Conservation (phyloP, 257 asterid genomes). For the Fraxinus americana region DNA sequence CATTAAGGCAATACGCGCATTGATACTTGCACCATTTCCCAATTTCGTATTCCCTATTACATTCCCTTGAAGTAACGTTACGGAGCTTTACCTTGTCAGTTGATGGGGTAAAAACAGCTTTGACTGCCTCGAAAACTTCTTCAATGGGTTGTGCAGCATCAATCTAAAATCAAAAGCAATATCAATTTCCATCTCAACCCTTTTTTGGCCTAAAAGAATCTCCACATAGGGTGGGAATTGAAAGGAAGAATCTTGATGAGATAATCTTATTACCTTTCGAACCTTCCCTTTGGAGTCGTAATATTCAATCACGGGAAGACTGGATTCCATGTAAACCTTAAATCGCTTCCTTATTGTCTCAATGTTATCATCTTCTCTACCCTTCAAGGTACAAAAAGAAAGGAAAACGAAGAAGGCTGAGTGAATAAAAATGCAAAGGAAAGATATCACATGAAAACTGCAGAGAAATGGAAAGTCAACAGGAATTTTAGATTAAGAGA, state of each 20-base stretch:
- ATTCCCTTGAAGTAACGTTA: neutral
- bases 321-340: conserved; percentile 51
- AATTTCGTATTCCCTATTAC: neutral
- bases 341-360: conserved; percentile 59
- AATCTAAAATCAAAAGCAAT: conserved; percentile 46
- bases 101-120: conserved; percentile 56
- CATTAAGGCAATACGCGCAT: neutral
- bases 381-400: conserved; percentile 29
- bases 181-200: conserved; percentile 11
- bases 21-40: neutral
- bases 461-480: neutral
- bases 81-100: conserved; percentile 47
- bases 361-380: conserved; percentile 60
- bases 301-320: conserved; percentile 54
- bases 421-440: neutral
- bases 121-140: conserved; percentile 81
- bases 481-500: conserved; percentile 9
- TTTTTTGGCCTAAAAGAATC: neutral
- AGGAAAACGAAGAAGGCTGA: neutral
- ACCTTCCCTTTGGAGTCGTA: conserved; percentile 77
- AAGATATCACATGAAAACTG: neutral
- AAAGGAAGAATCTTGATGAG: neutral
- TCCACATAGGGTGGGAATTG: neutral
- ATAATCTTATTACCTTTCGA: conserved; percentile 54
- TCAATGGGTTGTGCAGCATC: conserved; percentile 67